These are phyloP conservation scores for Alternaria ventricosa DNA, from an alignment of 2,329 filamentous ascomycete species.

Conservation along the genomic window DNA sequence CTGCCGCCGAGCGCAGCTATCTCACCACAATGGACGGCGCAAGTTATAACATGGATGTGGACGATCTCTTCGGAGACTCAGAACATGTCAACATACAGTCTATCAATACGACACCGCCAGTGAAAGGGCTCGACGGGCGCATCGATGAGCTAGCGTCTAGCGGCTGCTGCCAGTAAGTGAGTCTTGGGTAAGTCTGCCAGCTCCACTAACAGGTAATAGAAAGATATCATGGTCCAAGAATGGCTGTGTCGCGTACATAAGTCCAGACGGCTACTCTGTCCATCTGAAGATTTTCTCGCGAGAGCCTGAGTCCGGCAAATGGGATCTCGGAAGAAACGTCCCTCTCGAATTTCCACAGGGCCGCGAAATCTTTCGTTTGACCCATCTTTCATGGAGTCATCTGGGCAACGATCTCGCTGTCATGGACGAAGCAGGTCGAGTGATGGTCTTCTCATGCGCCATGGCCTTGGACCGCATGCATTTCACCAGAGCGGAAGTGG, in stretches of 20 bases:
- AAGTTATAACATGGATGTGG: slow-evolving; percentile 47
- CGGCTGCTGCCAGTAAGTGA: slow-evolving; percentile 81
- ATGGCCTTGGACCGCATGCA: slow-evolving; percentile 76
- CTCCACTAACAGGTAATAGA: slow-evolving; percentile 54
- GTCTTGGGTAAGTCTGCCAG: background rate
- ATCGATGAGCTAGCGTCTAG: slow-evolving; percentile 77
- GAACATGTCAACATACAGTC: slow-evolving; percentile 66
- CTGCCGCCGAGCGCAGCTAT: background rate
- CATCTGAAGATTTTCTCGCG: slow-evolving; percentile 76
- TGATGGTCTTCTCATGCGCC: slow-evolving; percentile 75
- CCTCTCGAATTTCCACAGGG: slow-evolving; percentile 67
- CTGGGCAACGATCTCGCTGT: slow-evolving; percentile 81
- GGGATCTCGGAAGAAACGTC: slow-evolving; percentile 78
- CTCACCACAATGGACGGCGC: slow-evolving; percentile 60
- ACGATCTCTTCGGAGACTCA: slow-evolving; percentile 57
- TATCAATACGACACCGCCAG: slow-evolving; percentile 60
- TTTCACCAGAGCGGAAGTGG: slow-evolving; percentile 65
- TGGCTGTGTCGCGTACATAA: slow-evolving; percentile 84
- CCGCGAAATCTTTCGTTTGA: slow-evolving; percentile 70
- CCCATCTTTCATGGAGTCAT: slow-evolving; percentile 84
- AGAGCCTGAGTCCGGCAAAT: slow-evolving; percentile 71
- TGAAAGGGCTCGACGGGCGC: slow-evolving; percentile 73
- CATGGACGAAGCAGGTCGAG: slow-evolving; percentile 78
- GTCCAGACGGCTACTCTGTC: slow-evolving; percentile 71
- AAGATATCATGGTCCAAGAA: slow-evolving; percentile 86